Conservation (phyloP, 768 basidiomycete genomes). For the Candolleomyces eurysporus region DNA sequence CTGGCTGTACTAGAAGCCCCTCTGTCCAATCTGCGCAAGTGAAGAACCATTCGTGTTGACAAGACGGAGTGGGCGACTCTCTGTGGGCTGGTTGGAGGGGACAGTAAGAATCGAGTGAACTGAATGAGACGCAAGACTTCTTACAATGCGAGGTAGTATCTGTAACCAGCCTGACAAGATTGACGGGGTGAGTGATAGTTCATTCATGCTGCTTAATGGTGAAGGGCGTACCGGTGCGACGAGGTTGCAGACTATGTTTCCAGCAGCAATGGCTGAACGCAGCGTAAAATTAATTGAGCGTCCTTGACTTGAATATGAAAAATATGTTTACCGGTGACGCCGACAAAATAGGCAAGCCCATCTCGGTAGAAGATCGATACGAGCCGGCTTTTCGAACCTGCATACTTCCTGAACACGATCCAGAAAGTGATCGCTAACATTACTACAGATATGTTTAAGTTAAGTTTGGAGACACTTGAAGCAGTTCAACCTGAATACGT, state of each 20-base stretch:
- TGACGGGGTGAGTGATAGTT: not conserved
- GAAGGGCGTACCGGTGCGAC: not conserved
- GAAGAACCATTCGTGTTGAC: not conserved
- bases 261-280: not conserved
- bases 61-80: not conserved
- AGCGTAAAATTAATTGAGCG: too few relatives aligned
- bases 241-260: constrained; percentile 1
- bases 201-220: not conserved
- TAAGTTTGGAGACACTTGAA: too few relatives aligned
- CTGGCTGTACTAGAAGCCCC: too few relatives aligned
- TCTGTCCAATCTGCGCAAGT: not conserved
- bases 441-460: too few relatives aligned
- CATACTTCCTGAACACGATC: too few relatives aligned
- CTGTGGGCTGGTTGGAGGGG: not conserved
- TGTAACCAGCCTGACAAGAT: not conserved
- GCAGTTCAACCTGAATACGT: too few relatives aligned
- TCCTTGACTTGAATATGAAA: too few relatives aligned
- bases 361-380: too few relatives aligned
- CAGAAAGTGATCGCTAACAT: too few relatives aligned
- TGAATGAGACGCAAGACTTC: not conserved
- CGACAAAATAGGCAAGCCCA: too few relatives aligned
- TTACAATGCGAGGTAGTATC: not conserved
- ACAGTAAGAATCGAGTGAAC: not conserved
- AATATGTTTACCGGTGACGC: too few relatives aligned
- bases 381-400: too few relatives aligned